Percentiles rank a stretch among this genome's conserved stretches.
phyloP scores from a whole-genome alignment of 2,329 filamentous ascomycete genomes.

The Venturia effusa region DNA sequence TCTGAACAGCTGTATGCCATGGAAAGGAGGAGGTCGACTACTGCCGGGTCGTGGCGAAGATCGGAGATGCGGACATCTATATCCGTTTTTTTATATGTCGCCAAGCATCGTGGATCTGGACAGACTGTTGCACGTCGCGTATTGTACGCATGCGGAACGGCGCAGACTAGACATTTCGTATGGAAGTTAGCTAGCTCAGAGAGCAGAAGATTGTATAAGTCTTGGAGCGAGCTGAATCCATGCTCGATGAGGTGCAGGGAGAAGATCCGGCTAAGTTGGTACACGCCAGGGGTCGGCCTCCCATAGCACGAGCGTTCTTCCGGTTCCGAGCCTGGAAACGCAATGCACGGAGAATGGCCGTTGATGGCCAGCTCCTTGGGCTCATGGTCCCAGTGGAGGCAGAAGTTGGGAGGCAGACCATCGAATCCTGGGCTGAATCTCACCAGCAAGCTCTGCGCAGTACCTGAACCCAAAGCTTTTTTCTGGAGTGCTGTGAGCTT shows the following conservation, averaged over 20 bases:
- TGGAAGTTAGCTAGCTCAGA: constrained; percentile 13
- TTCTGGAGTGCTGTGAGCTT: constrained; percentile 18
- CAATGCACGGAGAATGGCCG: neutral
- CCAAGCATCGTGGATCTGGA: constrained; percentile 15
- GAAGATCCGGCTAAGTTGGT: constrained; percentile 19
- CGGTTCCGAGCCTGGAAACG: constrained; percentile 11
- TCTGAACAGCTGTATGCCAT: constrained; percentile 17
- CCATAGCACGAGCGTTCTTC: constrained; percentile 17
- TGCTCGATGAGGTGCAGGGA: constrained; percentile 14
- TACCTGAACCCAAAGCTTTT: constrained; percentile 19
- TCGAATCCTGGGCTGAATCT: constrained; percentile 16
- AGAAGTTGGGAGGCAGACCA: constrained; percentile 17
- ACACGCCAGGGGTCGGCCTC: constrained; percentile 16
- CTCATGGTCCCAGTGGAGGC: constrained; percentile 21
- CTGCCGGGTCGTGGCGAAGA: constrained; percentile 20
- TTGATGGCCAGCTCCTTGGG: neutral
- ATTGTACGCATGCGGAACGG: constrained; percentile 14
- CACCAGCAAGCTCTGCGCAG: constrained; percentile 15
- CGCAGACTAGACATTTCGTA: constrained; percentile 20
- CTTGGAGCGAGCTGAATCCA: constrained; percentile 12
- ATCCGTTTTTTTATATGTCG: constrained; percentile 18
- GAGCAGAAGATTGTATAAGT: constrained; percentile 15
- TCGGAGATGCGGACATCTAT: constrained; percentile 22
- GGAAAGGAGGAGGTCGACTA: constrained; percentile 21
- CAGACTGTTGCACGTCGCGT: constrained; percentile 21